A percentile compares a stretch with the other conserved stretches of the same genome.
Conservation (phyloP, 768 basidiomycete genomes). For the Kwoniella shandongensis region DNA sequence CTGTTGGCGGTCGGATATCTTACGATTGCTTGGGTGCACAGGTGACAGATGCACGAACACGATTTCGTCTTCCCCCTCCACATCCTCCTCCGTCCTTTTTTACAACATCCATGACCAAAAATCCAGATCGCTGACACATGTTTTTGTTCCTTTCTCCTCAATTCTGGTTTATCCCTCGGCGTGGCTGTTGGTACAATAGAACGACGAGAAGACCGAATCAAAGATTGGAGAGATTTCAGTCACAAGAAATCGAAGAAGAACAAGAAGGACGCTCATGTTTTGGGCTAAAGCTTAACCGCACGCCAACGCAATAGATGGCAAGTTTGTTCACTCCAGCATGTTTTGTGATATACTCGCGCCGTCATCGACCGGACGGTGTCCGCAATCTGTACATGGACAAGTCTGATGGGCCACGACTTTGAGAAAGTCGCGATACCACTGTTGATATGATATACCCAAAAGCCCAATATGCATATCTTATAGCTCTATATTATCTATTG, state of each 20-base stretch:
- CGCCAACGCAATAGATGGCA: background rate
- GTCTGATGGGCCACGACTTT: too few relatives aligned
- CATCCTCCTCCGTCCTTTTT: background rate
- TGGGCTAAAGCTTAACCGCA: conserved; percentile 32
- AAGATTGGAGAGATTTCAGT: conserved; percentile 47
- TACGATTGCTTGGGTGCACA: conserved; percentile 12
- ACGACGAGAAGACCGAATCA: conserved; percentile 49
- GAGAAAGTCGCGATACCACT: too few relatives aligned
- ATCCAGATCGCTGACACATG: conserved; percentile 14
- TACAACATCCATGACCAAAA: background rate
- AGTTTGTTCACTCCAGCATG: too few relatives aligned
- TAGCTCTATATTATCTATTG: background rate
- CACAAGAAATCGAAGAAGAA: conserved; percentile 40
- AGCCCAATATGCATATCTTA: conserved; percentile 7
- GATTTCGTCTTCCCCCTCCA: background rate
- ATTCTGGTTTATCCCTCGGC: background rate
- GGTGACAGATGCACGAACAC: background rate
- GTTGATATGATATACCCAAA: too few relatives aligned
- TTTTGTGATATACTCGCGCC: too few relatives aligned
- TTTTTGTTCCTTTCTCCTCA: conserved; percentile 7
- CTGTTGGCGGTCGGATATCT: conserved; percentile 13
- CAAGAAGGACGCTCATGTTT: conserved; percentile 50
- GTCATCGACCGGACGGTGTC: too few relatives aligned
- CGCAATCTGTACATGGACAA: too few relatives aligned
- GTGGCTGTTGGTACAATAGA: conserved; percentile 20